A percentile compares a stretch with the other conserved stretches of the same genome.
Conservation (phyloP, 148 eudicot genomes). For the Drosera capensis region DNA sequence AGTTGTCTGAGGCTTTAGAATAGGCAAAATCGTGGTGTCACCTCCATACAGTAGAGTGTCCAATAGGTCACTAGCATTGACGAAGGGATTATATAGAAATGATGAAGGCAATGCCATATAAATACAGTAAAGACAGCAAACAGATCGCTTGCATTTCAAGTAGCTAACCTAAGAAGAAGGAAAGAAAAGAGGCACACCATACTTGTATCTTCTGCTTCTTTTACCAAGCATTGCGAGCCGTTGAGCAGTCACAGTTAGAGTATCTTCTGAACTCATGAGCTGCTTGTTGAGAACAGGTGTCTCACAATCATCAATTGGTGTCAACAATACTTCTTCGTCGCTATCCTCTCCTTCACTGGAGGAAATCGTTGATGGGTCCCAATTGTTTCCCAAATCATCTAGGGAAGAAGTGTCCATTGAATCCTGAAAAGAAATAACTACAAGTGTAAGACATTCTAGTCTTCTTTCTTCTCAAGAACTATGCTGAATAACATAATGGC, state of each 20-base stretch:
- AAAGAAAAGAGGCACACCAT: slow-evolving; percentile 5
- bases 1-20: too few species aligned
- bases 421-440: slow-evolving; percentile 18
- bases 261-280: slow-evolving; percentile 35
- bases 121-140: too few species aligned
- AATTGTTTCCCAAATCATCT: slow-evolving; percentile 49
- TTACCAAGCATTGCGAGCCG: slow-evolving; percentile 46
- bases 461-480: background rate
- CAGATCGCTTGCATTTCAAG: background rate
- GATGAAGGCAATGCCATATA: too few species aligned
- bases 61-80: too few species aligned
- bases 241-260: slow-evolving; percentile 47
- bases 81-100: too few species aligned
- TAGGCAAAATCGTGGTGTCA: too few species aligned
- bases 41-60: too few species aligned
- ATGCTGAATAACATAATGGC: background rate
- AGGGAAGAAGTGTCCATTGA: slow-evolving; percentile 29
- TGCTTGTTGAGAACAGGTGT: slow-evolving; percentile 37
- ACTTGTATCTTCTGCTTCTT: slow-evolving; percentile 43
- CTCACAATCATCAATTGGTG: slow-evolving; percentile 67
- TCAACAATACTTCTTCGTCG: slow-evolving; percentile 61
- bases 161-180: background rate
- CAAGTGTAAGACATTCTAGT: background rate
- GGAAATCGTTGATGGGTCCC: slow-evolving; percentile 25
- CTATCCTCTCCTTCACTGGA: slow-evolving; percentile 80